Conservation (phyloP, 768 basidiomycete species). For the Coprinopsis cinerea region DNA sequence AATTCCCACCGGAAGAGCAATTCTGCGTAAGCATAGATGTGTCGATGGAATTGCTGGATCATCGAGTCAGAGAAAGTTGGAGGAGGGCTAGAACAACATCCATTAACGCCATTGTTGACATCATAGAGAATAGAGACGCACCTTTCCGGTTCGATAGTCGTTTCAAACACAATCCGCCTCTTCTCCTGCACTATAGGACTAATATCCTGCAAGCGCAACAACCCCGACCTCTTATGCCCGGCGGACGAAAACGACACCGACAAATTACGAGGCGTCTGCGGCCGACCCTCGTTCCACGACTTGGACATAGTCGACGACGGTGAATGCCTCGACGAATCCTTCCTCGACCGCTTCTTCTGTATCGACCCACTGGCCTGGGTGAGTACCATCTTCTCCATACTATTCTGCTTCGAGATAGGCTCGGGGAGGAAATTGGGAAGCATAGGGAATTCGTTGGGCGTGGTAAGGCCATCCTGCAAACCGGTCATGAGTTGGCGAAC, state of each 20-base stretch:
- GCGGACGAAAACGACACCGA: constrained; percentile 38
- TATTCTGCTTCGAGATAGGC: neutral
- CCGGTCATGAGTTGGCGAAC: constrained; percentile 68
- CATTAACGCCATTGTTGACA: constrained; percentile 7
- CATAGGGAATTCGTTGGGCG: constrained; percentile 27
- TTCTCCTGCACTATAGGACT: constrained; percentile 20
- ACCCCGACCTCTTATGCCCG: constrained; percentile 34
- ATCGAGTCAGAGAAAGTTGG: constrained; percentile 31
- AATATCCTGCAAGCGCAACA: constrained; percentile 35
- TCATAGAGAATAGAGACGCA: constrained; percentile 16
- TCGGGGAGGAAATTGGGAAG: constrained; percentile 20
- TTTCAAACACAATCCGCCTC: constrained; percentile 31
- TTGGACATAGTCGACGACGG: constrained; percentile 35
- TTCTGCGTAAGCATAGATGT: constrained; percentile 71
- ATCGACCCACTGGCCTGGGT: constrained; percentile 3
- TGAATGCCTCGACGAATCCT: constrained; percentile 23
- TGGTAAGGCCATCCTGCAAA: constrained; percentile 41
- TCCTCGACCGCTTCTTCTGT: constrained; percentile 13
- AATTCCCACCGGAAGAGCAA: constrained; percentile 70
- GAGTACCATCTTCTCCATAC: constrained; percentile 12
- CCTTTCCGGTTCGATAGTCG: constrained; percentile 19
- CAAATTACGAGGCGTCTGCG: constrained; percentile 26
- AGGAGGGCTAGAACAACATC: constrained; percentile 13
- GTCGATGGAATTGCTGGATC: constrained; percentile 39
- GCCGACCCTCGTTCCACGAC: constrained; percentile 47